Percentiles rank a stretch among this genome's conserved stretches.
phyloP scores from a whole-genome alignment of 2,329 filamentous ascomycete genomes.

The Venturia asperata region DNA sequence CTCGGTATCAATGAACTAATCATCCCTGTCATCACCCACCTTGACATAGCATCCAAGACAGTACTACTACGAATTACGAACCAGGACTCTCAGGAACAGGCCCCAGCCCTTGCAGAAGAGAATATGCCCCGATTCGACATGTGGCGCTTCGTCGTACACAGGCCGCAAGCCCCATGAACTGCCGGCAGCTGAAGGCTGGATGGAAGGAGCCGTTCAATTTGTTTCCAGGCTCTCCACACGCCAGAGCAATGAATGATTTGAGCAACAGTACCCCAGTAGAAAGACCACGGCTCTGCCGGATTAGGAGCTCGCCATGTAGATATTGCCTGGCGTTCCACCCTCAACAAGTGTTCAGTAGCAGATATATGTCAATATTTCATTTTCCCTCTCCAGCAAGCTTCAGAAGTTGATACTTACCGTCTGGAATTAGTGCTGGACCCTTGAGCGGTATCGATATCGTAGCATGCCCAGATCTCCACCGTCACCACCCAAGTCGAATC shows the following conservation, averaged over 20 bases:
- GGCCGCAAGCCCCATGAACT: not conserved
- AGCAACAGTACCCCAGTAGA: not conserved
- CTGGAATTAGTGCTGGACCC: not conserved
- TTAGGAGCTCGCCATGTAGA: not conserved
- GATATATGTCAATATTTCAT: not conserved
- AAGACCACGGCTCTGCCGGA: not conserved
- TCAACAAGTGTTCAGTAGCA: not conserved
- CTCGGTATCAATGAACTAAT: not conserved
- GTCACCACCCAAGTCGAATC: not conserved
- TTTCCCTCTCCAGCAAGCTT: not conserved
- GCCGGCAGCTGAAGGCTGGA: not conserved
- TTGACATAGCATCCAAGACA: not conserved
- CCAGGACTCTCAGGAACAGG: constrained; percentile 1
- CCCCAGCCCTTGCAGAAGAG: not conserved
- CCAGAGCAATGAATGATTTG: not conserved
- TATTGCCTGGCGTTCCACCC: not conserved
- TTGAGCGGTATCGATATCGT: not conserved
- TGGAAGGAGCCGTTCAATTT: not conserved
- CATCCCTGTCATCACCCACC: not conserved
- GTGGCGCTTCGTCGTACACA: not conserved
- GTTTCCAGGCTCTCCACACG: not conserved
- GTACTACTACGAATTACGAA: not conserved
- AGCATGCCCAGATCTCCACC: not conserved
- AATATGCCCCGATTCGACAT: not conserved
- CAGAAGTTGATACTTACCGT: not conserved